Base-by-base conservation (phyloP, 768 basidiomycete species). In the Leccinum uliginosum region DNA sequence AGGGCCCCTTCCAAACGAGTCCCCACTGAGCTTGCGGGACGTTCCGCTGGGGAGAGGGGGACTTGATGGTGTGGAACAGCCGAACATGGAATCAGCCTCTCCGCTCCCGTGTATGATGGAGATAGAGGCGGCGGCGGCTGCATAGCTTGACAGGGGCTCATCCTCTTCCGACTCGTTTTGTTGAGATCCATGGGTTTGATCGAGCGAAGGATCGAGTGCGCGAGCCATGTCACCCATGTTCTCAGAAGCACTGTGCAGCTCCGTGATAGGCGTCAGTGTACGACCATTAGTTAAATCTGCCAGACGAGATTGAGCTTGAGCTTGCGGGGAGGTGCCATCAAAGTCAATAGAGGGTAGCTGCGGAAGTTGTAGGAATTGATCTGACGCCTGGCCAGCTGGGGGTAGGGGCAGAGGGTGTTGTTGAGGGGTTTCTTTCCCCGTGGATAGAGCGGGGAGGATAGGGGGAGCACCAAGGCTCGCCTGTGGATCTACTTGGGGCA, bases 301-400 rank as follows among this genome's bases (percentile, higher is more conserved):
- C 7, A 50, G n/a, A 55, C 64, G 68, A 34, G 58, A 47, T 34
- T 48, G 53, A 27, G 43, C 19, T 52, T 57, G 65, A 54, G 51
- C 27, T 45, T 55, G 60, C 32, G 54, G 43, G 50, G 62, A 48
- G 59, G 62, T 54, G 51, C 58, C 50, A 34, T 75, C 78, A 56
- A 88, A 83, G 61, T 65, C 74, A 34, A 89, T 71, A 9, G 84
- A 80, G 6, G 87, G 87, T n/a, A 89, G 71, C 56, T 84, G 85
- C 11, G 81, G 74, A 11, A 53, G 68, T 35, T 30, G 61, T 19
- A 57, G 50, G 3, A 55, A 14, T 34, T 64, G 63, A 10, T 55
- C 60, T 21, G 14, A 45, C 15, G 14, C 29, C 43, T 57, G 65
- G 24, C 51, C 27, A 32, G 46, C 57, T 19, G 68, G 53, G 65